Percentiles rank a stretch among this genome's conserved stretches.
Evolutionary conservation across 441 rosid species (phyloP).

Genomic region (Mallotus japonicus): DNA sequence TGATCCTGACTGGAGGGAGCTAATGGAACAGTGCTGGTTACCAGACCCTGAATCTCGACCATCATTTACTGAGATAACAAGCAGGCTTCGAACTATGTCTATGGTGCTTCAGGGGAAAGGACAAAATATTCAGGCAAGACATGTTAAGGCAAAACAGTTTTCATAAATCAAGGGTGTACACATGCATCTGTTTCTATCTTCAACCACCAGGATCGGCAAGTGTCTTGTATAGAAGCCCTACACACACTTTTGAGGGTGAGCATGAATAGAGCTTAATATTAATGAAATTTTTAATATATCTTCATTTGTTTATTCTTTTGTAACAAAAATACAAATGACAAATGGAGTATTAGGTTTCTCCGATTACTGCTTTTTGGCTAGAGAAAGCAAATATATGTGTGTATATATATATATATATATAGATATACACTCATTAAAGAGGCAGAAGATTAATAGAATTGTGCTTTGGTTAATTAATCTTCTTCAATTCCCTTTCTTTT

Average conservation of each 20-base stretch:
- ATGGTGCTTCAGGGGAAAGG: conserved; percentile 30
- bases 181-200: conserved; percentile 4
- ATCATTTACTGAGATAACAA: conserved; percentile 66
- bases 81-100: conserved; percentile 53
- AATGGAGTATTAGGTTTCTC: not conserved
- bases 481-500: not conserved
- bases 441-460: not conserved
- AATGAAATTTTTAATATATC: conserved; percentile 6
- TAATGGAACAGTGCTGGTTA: conserved; percentile 84
- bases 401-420: no score
- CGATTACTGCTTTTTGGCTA: not conserved
- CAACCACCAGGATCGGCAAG: conserved; percentile 6
- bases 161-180: conserved; percentile 15
- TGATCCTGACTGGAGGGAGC: conserved; percentile 59
- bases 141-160: conserved; percentile 11
- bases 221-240: not conserved
- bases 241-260: conserved; percentile 1
- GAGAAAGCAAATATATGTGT: not conserved
- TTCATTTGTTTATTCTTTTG: conserved; percentile 22
- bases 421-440: conserved; percentile 3
- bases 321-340: not conserved
- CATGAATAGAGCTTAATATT: not conserved
- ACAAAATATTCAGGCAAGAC: conserved; percentile 32
- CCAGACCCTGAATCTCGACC: conserved; percentile 62
- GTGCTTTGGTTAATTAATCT: not conserved